phyloP scores from a whole-genome alignment of 2,329 filamentous ascomycete species.

The Hymenotorrendiella dingleyae region DNA sequence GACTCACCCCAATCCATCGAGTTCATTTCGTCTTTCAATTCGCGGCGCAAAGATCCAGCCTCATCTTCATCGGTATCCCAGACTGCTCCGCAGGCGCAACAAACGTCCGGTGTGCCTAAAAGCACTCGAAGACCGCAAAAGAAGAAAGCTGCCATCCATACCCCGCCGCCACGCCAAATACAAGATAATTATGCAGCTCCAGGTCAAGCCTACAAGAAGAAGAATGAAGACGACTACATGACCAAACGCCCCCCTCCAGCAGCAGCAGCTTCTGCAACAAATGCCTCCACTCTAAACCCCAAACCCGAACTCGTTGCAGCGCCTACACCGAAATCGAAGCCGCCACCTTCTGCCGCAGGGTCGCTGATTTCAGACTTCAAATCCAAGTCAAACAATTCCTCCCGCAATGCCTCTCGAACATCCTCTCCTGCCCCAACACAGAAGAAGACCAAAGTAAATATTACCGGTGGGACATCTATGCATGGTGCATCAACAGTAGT shows the following conservation, averaged over 20 bases:
- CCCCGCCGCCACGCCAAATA: conserved; percentile 55
- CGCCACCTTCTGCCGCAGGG: conserved; percentile 59
- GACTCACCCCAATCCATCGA: conserved; percentile 71
- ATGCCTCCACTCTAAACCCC: conserved; percentile 38
- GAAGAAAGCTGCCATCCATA: conserved; percentile 56
- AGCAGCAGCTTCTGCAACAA: conserved; percentile 33
- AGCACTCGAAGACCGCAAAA: conserved; percentile 46
- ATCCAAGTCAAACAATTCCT: conserved; percentile 45
- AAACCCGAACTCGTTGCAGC: conserved; percentile 45
- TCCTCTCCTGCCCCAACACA: conserved; percentile 41
- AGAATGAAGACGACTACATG: conserved; percentile 68
- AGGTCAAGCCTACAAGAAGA: conserved; percentile 71
- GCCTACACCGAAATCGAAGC: conserved; percentile 32
- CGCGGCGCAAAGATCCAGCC: conserved; percentile 45
- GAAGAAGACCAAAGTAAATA: conserved; percentile 59
- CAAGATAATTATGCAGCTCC: conserved; percentile 52
- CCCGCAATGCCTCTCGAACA: conserved; percentile 42
- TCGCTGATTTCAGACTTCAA: conserved; percentile 76
- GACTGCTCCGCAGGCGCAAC: conserved; percentile 3
- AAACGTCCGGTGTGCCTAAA: conserved; percentile 40
- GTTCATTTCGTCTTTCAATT: conserved; percentile 71
- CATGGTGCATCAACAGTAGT: conserved; percentile 71
- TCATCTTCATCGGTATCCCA: conserved; percentile 6
- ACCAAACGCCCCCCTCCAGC: conserved; percentile 36
- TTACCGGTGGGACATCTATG: conserved; percentile 75